Evolutionary conservation across 768 basidiomycete species (phyloP).

Genomic region (Suillus spraguei): DNA sequence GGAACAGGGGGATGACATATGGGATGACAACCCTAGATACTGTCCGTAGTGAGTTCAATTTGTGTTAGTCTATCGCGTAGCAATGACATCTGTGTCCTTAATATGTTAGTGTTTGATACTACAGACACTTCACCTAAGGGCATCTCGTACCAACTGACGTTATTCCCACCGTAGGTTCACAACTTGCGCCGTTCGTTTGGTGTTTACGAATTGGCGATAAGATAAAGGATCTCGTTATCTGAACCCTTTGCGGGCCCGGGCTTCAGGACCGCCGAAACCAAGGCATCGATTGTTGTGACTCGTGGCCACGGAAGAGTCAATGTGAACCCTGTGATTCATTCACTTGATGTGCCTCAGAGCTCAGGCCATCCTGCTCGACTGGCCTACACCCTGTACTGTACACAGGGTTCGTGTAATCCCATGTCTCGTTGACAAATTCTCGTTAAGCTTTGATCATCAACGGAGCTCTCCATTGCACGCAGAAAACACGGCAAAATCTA

Average conservation of each 20-base stretch:
- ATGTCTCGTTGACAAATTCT: too few relatives aligned
- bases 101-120: neutral
- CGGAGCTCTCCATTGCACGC: neutral
- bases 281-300: neutral
- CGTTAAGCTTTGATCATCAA: neutral
- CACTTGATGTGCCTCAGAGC: neutral
- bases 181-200: neutral
- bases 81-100: neutral
- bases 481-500: neutral
- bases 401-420: too few relatives aligned
- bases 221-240: neutral
- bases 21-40: neutral
- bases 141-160: neutral
- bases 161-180: neutral
- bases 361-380: neutral
- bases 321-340: neutral
- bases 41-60: neutral
- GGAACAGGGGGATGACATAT: neutral
- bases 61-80: neutral
- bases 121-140: neutral
- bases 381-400: too few relatives aligned
- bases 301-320: neutral
- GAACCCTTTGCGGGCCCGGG: neutral
- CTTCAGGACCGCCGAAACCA: neutral
- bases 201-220: neutral